Evolutionary conservation across 306 rosid species (phyloP).

Genomic region (Begonia peltatifolia): DNA sequence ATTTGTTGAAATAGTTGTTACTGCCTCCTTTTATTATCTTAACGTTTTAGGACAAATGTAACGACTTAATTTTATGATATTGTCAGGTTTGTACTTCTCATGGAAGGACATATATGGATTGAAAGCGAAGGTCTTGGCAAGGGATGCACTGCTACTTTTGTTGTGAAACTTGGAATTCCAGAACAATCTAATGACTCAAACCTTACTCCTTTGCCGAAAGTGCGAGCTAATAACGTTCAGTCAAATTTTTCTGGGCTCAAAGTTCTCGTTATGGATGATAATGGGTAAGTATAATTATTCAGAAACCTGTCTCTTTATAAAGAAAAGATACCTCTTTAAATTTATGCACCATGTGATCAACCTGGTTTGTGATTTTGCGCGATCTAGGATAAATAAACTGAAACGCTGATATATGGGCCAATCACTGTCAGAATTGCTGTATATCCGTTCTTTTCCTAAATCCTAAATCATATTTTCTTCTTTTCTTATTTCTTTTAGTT

Average conservation of each 20-base stretch:
- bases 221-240: conserved; percentile 35
- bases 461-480: too few relatives aligned
- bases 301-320: too few relatives aligned
- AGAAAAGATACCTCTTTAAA: neutral
- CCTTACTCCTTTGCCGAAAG: conserved; percentile 32
- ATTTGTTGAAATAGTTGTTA: conserved; percentile 5
- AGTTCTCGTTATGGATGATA: conserved; percentile 83
- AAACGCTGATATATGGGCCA: too few relatives aligned
- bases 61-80: conserved; percentile 12
- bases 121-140: conserved; percentile 93
- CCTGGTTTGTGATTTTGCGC: too few relatives aligned
- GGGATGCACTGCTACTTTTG: conserved; percentile 69
- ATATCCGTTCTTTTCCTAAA: too few relatives aligned
- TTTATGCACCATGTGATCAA: neutral
- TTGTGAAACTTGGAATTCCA: conserved; percentile 75
- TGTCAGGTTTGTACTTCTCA: conserved; percentile 87
- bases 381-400: too few relatives aligned
- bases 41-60: neutral
- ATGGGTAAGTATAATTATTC: conserved; percentile 50
- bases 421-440: too few relatives aligned
- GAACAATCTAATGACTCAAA: conserved; percentile 55
- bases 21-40: neutral
- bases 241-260: conserved; percentile 61
- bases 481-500: neutral
- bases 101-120: conserved; percentile 94